Base-by-base conservation (phyloP, 495 filamentous ascomycete species). In the Thermochaetoides thermophila region DNA sequence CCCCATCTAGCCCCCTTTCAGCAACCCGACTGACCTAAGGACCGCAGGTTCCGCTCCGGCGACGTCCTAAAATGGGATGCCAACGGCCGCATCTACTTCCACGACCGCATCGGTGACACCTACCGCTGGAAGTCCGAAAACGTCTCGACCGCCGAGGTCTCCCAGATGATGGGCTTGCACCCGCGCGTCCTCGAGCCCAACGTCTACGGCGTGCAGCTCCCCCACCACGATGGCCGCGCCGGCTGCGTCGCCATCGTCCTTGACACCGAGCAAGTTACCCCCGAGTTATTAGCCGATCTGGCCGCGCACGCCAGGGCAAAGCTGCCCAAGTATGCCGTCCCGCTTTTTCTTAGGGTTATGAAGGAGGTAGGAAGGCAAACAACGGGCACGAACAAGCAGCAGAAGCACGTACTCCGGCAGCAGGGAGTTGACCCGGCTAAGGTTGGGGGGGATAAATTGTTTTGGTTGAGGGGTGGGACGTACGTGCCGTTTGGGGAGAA, bases 81-180 rank as follows among this genome's bases (percentile, higher is more conserved):
- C 0, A 76, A 91, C 32, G 81, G 82, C 1, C 64, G 75, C 7
- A 75, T 76, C 63, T 94, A 69, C 56, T 96, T 96, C 57, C 68
- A 70, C 29, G 87, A 96, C 52, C 75, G 85, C 5, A 76, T 96
- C 19, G 87, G 87, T 18, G 87, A 96, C 46, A 95, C 87, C 0
- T 96, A 81, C 60, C 74, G 87, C n/a, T 96, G 86, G 87, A 93
- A 92, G 61, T 74, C 71, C 31, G 87, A 96, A 56, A 96, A 95
- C 31, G 82, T 93, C 3, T 79, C 74, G 5, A 87, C 85, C 1
- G 74, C 75, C 11, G 87, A 91, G 37, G 86, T 91, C 1, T 65
- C 71, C 17, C 71, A 84, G 34, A 73, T 71, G 0, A 42, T 95
- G 0, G 78, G 81, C 3, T 42, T 52, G 1, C 78, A 85, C 38